phyloP scores from a whole-genome alignment of 2,329 filamentous ascomycete genomes.

The Fusarium fujikuroi region DNA sequence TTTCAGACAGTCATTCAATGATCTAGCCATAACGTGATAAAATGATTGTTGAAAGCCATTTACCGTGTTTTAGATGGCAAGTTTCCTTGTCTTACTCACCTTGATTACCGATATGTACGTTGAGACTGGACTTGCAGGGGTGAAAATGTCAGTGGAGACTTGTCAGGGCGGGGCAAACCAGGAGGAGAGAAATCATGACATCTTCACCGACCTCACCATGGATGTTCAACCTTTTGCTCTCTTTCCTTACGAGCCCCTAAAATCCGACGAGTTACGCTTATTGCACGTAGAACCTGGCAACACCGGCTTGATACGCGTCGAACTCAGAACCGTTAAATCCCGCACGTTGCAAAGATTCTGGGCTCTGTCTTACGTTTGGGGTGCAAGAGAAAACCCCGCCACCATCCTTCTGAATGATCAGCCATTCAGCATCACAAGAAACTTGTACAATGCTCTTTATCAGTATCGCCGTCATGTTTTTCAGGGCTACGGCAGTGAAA shows the following conservation, averaged over 20 bases:
- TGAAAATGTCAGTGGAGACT: background rate
- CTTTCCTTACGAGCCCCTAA: background rate
- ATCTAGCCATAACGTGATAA: rapidly evolving
- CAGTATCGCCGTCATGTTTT: background rate
- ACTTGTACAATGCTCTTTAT: constrained; percentile 7
- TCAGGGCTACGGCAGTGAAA: rapidly evolving
- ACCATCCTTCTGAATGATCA: background rate
- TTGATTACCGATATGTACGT: too few relatives aligned
- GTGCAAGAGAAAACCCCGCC: background rate
- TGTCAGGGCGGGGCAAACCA: background rate
- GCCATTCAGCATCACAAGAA: constrained; percentile 1
- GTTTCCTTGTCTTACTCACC: too few relatives aligned
- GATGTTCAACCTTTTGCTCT: rapidly evolving
- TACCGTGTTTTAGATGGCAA: too few relatives aligned
- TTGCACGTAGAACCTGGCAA: rapidly evolving
- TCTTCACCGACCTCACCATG: background rate
- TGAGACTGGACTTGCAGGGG: background rate
- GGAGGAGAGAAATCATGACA: too few relatives aligned
- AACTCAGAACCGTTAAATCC: background rate
- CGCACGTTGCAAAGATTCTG: background rate
- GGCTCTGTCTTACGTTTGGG: constrained; percentile 29
- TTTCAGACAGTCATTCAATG: background rate
- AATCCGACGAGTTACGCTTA: background rate
- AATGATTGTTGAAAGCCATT: background rate
- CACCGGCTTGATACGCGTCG: rapidly evolving